These are phyloP conservation scores for Coniosporium tulheliwenetii DNA, from an alignment of 2,329 filamentous ascomycete genomes.

Conservation along the genomic window DNA sequence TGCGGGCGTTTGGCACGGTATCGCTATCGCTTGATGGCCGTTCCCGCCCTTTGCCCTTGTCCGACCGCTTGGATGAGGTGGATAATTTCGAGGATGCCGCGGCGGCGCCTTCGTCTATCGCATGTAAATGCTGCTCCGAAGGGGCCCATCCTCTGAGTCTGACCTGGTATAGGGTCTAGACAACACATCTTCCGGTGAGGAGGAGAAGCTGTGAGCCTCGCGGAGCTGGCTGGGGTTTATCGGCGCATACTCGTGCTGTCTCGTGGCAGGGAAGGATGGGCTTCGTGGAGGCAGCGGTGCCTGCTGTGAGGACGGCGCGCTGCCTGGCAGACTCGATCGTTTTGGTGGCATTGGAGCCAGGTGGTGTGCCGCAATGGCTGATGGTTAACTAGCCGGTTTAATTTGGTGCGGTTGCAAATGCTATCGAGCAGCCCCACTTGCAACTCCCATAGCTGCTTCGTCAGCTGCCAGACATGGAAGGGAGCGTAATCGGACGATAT, in stretches of 20 bases:
- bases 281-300: not conserved
- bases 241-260: slow-evolving; percentile 15
- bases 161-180: slow-evolving; percentile 8
- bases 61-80: slow-evolving; percentile 14
- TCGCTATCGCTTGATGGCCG: slow-evolving; percentile 9
- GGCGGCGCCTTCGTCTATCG: slow-evolving; percentile 7
- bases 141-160: slow-evolving; percentile 6
- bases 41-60: slow-evolving; percentile 8
- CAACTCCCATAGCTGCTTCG: too few species aligned
- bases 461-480: too few species aligned
- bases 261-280: not conserved
- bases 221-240: slow-evolving; percentile 22
- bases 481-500: too few species aligned
- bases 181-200: slow-evolving; percentile 24
- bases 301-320: not conserved
- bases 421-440: too few species aligned
- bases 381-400: too few species aligned
- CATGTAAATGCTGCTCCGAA: slow-evolving; percentile 1
- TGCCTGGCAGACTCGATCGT: not conserved
- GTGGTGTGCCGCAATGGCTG: too few species aligned
- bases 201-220: slow-evolving; percentile 26
- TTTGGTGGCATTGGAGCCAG: too few species aligned
- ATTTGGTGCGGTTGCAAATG: too few species aligned
- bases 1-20: slow-evolving; percentile 18
- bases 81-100: slow-evolving; percentile 15